Conservation (phyloP, 768 basidiomycete genomes). For the Lentinula aciculospora region DNA sequence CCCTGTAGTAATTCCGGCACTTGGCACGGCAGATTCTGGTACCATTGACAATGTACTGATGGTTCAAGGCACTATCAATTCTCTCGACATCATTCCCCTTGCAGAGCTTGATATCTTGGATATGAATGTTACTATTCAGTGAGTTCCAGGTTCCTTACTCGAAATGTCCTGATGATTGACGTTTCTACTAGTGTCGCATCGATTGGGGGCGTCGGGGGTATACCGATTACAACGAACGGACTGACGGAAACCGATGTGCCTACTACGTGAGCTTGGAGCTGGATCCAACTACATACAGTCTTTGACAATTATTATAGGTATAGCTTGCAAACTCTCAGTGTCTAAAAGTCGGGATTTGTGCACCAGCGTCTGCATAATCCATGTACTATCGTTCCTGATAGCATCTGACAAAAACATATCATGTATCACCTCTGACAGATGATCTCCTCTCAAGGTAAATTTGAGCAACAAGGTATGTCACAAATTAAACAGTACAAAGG, state of each 20-base stretch:
- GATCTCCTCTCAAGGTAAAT: too few species aligned
- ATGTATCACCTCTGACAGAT: too few species aligned
- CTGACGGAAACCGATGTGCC: constrained; percentile 29
- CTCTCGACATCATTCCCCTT: constrained; percentile 50
- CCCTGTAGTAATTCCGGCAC: constrained; percentile 44
- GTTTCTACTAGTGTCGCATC: constrained; percentile 21
- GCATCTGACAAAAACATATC: too few species aligned
- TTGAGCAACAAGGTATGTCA: too few species aligned
- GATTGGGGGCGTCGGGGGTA: constrained; percentile 24
- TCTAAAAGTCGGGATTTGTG: too few species aligned
- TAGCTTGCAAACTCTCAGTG: too few species aligned
- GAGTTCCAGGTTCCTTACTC: constrained; percentile 4
- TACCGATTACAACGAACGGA: constrained; percentile 28
- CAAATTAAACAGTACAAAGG: too few species aligned
- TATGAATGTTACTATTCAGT: constrained; percentile 35
- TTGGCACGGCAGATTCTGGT: constrained; percentile 53
- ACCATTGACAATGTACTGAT: constrained; percentile 49
- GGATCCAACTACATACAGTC: not conserved
- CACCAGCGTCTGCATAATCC: too few species aligned
- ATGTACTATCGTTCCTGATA: too few species aligned
- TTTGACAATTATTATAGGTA: not conserved
- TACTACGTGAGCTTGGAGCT: constrained; percentile 23
- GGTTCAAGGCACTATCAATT: constrained; percentile 41
- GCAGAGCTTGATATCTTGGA: constrained; percentile 45
- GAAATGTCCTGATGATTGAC: not conserved